phyloP scores from a whole-genome alignment of 768 basidiomycete species.

The Pholiota microspora region DNA sequence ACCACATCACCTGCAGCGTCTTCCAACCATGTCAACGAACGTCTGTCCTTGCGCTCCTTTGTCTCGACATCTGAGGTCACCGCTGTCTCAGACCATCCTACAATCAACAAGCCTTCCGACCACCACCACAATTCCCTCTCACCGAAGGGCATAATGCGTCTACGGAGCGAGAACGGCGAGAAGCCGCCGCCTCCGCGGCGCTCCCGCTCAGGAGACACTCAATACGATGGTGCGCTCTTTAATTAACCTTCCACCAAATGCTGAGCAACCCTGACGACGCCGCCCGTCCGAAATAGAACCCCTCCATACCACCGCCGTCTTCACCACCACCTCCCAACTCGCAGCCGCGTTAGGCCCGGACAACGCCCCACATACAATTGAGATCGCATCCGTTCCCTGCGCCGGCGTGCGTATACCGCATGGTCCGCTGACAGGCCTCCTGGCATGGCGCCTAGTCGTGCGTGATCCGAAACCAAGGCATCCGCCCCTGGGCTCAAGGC shows the following conservation, averaged over 20 bases:
- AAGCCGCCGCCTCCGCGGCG: neutral
- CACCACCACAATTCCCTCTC: neutral
- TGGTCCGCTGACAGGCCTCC: slow-evolving; percentile 26
- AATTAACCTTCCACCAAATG: too few relatives aligned
- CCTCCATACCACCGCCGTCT: neutral
- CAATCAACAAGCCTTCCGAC: neutral
- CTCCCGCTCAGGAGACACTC: neutral
- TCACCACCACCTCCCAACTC: slow-evolving; percentile 18
- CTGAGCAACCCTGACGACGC: neutral
- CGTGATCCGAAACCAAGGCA: slow-evolving; percentile 12
- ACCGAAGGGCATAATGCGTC: neutral
- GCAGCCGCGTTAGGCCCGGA: slow-evolving; percentile 26
- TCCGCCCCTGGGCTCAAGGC: slow-evolving; percentile 7
- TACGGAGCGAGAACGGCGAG: neutral
- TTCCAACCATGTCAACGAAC: neutral
- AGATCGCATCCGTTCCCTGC: slow-evolving; percentile 30
- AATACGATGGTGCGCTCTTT: neutral
- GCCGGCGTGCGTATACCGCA: slow-evolving; percentile 29
- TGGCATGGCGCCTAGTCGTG: slow-evolving; percentile 31
- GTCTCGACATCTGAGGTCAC: slow-evolving; percentile 5
- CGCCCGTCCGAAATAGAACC: neutral
- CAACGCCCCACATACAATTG: slow-evolving; percentile 23
- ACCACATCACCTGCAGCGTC: neutral
- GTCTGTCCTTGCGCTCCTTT: slow-evolving; percentile 5
- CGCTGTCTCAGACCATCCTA: slow-evolving; percentile 3